These are phyloP conservation scores for Santalum album DNA, from an alignment of 164 flowering plant genomes.

Conservation along the genomic window DNA sequence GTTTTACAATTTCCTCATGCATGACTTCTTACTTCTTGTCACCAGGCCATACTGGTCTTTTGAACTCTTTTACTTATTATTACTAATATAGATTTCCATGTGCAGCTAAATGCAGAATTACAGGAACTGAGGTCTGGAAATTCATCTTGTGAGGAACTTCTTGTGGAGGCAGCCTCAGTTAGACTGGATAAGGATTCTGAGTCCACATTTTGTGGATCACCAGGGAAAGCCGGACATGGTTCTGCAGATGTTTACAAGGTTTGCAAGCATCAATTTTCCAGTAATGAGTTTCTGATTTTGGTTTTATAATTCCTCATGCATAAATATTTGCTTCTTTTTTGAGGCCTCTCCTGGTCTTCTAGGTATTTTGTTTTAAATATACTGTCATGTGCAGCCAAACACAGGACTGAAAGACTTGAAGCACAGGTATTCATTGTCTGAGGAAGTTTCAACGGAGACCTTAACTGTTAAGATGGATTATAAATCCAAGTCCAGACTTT, in stretches of 20 bases:
- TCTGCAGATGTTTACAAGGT: conserved; percentile 9
- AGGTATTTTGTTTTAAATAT: background rate
- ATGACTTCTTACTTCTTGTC: no score
- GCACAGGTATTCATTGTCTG: no score
- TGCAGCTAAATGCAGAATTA: background rate
- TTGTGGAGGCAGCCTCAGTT: conserved; percentile 2
- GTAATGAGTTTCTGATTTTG: background rate
- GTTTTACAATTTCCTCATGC: background rate
- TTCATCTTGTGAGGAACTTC: conserved; percentile 13
- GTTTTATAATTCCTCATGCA: no score
- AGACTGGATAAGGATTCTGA: conserved; percentile 1
- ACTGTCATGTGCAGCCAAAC: background rate
- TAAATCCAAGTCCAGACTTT: no score
- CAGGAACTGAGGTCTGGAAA: background rate
- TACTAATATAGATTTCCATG: no score
- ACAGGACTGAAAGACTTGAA: background rate
- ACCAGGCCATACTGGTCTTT: background rate
- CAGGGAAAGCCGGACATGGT: background rate
- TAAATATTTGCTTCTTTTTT: background rate
- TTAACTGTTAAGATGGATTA: no score
- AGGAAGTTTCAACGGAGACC: no score
- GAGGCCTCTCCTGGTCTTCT: background rate
- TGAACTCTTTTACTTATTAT: background rate
- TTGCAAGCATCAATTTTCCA: background rate
- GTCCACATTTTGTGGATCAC: background rate